Base-by-base conservation (phyloP, 306 rosid genomes). In the Casuarina cunninghamiana region DNA sequence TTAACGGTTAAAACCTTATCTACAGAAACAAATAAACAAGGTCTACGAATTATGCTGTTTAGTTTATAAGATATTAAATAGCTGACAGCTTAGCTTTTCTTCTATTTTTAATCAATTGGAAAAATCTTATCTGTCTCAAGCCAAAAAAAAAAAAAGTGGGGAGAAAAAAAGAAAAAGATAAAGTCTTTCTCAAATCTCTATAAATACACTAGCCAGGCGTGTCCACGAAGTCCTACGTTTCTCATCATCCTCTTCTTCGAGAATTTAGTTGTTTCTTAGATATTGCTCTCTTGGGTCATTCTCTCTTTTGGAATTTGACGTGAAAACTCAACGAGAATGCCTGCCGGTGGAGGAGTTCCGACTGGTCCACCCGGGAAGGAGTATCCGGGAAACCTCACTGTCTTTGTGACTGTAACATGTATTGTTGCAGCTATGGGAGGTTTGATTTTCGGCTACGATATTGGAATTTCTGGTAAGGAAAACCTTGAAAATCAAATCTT, bases 381-480 rank as follows among this genome's bases (percentile, higher is more conserved):
- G 73, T 94, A 94, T 16, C 89, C 94, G 0, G 98, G 98, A 7
- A 88, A 87, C 21, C 93, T 94, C 75, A 94, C 98, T 53, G 84
- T 87, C 0, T 94, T 71, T 44, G 97, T 94, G 10, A 80, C 84
- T 0, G 72, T 87, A 55, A 90, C 98, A 50, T 94, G 98, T 26
- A 81, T 94, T 26, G 94, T 92, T 15, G 98, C 98, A 0, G 98
- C 92, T 78, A 92, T 92, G 98, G 98, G 98, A 2, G 98, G 98
- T 5, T 81, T 94, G n/a, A 94, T 94, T 78, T 94, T 94, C 53
- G 98, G 98, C 2, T 92, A 92, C 83, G 98, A 94, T 65, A 92
- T 94, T 54, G 98, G 98, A 16, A 94, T 94, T 79, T 94, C 98
- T 5, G 98, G 98, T 94, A 83, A 58, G 26, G 26, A 58, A 19